phyloP scores from a whole-genome alignment of 306 rosid genomes.

The Fragaria ananassa region DNA sequence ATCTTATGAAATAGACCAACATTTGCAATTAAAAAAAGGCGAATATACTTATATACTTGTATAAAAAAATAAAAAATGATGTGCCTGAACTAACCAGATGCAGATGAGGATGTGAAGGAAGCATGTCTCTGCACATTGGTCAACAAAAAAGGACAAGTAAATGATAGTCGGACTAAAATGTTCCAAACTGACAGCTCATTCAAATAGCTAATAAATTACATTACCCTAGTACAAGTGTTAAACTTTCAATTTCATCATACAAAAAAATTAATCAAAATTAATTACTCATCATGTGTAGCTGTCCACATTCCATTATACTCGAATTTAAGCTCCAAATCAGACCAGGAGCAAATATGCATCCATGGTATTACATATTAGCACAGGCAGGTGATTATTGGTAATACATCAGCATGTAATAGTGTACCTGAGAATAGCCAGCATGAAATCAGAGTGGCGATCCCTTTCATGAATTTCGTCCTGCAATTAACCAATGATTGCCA shows the following conservation, averaged over 20 bases:
- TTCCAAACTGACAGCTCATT: neutral
- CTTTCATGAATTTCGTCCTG: slow-evolving; percentile 99
- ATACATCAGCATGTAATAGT: slow-evolving; percentile 6
- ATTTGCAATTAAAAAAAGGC: neutral
- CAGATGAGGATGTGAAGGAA: slow-evolving; percentile 63
- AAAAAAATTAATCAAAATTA: neutral
- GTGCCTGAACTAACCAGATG: slow-evolving; percentile 68
- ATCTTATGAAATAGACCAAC: slow-evolving; percentile 1
- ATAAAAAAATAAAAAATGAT: slow-evolving; percentile 11
- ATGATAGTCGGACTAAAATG: slow-evolving; percentile 19
- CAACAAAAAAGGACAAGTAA: slow-evolving; percentile 18
- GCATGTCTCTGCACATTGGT: slow-evolving; percentile 74
- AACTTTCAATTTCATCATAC: neutral
- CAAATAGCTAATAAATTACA: neutral
- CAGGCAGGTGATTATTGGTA: slow-evolving; percentile 7
- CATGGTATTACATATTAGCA: slow-evolving; percentile 3
- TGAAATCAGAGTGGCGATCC: slow-evolving; percentile 83
- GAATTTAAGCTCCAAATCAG: neutral
- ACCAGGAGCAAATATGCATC: slow-evolving; percentile 7
- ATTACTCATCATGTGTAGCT: neutral
- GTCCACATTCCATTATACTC: neutral
- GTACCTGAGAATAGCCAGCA: slow-evolving; percentile 85
- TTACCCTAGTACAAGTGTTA: neutral
- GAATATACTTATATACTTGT: neutral
- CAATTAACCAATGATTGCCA: slow-evolving; percentile 13